These are phyloP conservation scores for Termitomyces sp. DNA, from an alignment of 768 basidiomycete genomes.

Conservation along the genomic window DNA sequence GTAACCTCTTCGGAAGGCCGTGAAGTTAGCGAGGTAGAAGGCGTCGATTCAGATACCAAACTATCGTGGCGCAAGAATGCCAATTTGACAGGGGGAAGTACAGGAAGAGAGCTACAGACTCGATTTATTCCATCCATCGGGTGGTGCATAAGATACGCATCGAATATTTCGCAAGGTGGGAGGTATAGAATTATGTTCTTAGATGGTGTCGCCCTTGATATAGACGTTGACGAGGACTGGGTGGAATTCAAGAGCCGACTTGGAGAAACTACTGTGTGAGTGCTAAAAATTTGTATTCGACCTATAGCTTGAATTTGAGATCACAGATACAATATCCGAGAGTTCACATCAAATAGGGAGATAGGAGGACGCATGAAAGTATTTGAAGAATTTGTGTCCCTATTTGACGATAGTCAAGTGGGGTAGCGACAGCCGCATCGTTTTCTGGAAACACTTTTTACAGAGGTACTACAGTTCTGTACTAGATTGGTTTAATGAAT, in stretches of 20 bases:
- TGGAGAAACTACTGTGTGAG: constrained; percentile 24
- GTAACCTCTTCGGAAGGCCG: background rate
- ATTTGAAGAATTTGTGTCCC: constrained; percentile 34
- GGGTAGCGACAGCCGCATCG: background rate
- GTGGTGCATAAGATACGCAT: constrained; percentile 36
- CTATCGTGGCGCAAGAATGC: constrained; percentile 12
- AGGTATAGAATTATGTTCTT: constrained; percentile 38
- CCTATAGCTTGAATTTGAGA: background rate
- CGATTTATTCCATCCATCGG: constrained; percentile 34
- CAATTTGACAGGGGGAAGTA: constrained; percentile 7
- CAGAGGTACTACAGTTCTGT: background rate
- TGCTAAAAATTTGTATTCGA: background rate
- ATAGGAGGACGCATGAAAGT: constrained; percentile 35
- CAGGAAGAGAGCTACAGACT: constrained; percentile 19
- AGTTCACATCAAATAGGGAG: constrained; percentile 22
- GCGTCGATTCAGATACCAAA: background rate
- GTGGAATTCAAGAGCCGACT: constrained; percentile 24
- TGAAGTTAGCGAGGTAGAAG: background rate
- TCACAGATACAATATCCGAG: constrained; percentile 27
- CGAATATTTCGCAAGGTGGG: constrained; percentile 32
- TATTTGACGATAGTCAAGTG: constrained; percentile 28
- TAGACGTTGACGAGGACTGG: constrained; percentile 39
- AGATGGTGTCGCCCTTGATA: constrained; percentile 32
- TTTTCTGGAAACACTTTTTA: background rate
- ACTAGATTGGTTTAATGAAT: background rate